phyloP scores from a whole-genome alignment of 441 rosid species.

The Pelargonium australe region DNA sequence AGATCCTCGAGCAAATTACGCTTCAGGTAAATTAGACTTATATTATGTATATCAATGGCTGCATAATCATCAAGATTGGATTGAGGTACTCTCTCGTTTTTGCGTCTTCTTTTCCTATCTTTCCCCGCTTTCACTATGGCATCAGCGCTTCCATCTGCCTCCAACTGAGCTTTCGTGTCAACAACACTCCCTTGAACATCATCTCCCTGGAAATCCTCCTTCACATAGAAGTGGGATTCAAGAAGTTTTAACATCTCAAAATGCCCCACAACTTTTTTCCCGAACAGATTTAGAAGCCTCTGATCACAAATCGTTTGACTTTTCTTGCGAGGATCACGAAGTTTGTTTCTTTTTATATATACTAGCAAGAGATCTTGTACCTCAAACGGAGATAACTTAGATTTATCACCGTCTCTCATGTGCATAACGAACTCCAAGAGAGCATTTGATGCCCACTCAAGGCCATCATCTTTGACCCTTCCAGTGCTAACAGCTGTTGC shows the following conservation, averaged over 20 bases:
- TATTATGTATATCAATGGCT: constrained; percentile 80
- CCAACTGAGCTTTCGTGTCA: constrained; percentile 32
- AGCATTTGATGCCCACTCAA: constrained; percentile 75
- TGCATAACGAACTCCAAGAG: constrained; percentile 78
- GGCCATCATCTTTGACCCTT: constrained; percentile 32
- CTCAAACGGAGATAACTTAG: constrained; percentile 54
- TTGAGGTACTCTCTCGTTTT: constrained; percentile 40
- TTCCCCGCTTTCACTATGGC: constrained; percentile 23
- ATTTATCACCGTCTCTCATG: constrained; percentile 67
- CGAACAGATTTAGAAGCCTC: constrained; percentile 61
- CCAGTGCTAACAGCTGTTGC: constrained; percentile 25
- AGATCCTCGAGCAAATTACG: constrained; percentile 65
- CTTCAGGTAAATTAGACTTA: constrained; percentile 64
- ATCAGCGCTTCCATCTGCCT: constrained; percentile 30
- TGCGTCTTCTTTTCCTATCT: constrained; percentile 50
- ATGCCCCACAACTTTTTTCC: constrained; percentile 59
- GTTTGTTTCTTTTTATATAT: constrained; percentile 57
- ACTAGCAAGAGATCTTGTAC: constrained; percentile 72
- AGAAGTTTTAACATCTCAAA: constrained; percentile 89
- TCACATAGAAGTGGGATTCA: constrained; percentile 56
- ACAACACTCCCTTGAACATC: constrained; percentile 32
- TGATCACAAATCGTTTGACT: constrained; percentile 61
- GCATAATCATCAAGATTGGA: constrained; percentile 63
- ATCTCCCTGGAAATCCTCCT: constrained; percentile 36
- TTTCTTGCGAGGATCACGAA: constrained; percentile 54